Evolutionary conservation across 1,139 yeast genomes (phyloP).

Genomic region (Yamadazyma triangularis): DNA sequence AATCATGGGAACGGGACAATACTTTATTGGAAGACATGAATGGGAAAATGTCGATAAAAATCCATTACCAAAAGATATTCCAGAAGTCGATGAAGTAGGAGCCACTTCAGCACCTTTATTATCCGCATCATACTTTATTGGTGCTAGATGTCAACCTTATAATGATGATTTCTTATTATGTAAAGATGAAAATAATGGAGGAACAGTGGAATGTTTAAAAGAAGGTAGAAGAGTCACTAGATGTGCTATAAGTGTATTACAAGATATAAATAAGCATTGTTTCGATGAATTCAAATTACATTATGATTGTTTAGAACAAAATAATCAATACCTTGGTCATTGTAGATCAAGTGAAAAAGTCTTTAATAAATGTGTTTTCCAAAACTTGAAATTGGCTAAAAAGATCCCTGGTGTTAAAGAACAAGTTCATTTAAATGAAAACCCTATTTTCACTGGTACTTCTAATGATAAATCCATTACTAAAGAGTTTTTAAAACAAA

Average conservation of each 20-base stretch:
- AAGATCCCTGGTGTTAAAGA: slow-evolving; percentile 67
- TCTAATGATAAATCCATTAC: slow-evolving; percentile 35
- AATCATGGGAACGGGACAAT: slow-evolving; percentile 19
- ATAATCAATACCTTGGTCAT: slow-evolving; percentile 71
- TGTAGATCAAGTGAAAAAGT: slow-evolving; percentile 76
- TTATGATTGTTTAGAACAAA: slow-evolving; percentile 77
- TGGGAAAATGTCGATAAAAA: slow-evolving; percentile 48
- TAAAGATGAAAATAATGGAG: slow-evolving; percentile 67
- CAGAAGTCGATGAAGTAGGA: slow-evolving; percentile 84
- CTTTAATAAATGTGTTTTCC: slow-evolving; percentile 75
- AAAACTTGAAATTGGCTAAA: slow-evolving; percentile 65
- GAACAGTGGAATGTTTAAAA: slow-evolving; percentile 72
- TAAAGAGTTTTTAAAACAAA: slow-evolving; percentile 28
- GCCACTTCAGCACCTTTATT: slow-evolving; percentile 84
- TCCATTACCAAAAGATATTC: slow-evolving; percentile 66
- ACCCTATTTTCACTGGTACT: slow-evolving; percentile 50
- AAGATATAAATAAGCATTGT: slow-evolving; percentile 75
- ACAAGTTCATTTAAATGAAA: slow-evolving; percentile 64
- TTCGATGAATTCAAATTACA: slow-evolving; percentile 76
- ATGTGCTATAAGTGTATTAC: slow-evolving; percentile 76
- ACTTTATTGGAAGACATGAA: slow-evolving; percentile 34
- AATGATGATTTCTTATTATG: slow-evolving; percentile 88
- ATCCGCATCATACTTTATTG: slow-evolving; percentile 78
- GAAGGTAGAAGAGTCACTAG: slow-evolving; percentile 89
- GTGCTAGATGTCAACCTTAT: slow-evolving; percentile 73